Evolutionary conservation across 78 protist genomes (phyloP).

Genomic region (Chrysochromulina parva): DNA sequence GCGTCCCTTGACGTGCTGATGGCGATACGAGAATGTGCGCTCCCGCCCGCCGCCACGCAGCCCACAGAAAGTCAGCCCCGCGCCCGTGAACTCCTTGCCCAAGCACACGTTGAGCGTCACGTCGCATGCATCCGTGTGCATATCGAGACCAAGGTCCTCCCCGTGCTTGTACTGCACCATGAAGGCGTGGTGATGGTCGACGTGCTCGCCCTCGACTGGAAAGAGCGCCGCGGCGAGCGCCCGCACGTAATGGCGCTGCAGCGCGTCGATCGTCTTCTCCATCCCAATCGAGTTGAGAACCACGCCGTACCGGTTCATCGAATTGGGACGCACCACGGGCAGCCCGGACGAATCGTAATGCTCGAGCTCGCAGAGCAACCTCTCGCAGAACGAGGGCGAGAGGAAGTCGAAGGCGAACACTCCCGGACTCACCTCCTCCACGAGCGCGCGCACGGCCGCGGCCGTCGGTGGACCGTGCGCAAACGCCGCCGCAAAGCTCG

Average conservation of each 20-base stretch:
- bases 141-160: conserved; percentile 64
- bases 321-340: conserved; percentile 64
- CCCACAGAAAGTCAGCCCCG: conserved; percentile 63
- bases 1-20: conserved; percentile 48
- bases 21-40: conserved; percentile 30
- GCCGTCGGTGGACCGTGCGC: neutral
- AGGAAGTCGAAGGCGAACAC: conserved; percentile 1
- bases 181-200: neutral
- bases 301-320: conserved; percentile 77
- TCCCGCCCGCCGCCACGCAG: conserved; percentile 45
- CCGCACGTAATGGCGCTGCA: neutral
- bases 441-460: neutral
- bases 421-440: neutral
- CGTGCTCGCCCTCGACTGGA: neutral
- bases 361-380: conserved; percentile 58
- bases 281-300: neutral
- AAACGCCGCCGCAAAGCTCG: neutral
- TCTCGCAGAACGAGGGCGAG: neutral
- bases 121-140: conserved; percentile 75
- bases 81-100: conserved; percentile 69
- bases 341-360: conserved; percentile 50
- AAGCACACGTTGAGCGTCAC: conserved; percentile 75
- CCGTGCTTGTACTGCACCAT: conserved; percentile 55
- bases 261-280: conserved; percentile 51
- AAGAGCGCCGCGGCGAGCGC: too few relatives aligned